These are phyloP conservation scores for Cladobotryum mycophilum DNA, from an alignment of 2,329 filamentous ascomycete species.

Conservation along the genomic window DNA sequence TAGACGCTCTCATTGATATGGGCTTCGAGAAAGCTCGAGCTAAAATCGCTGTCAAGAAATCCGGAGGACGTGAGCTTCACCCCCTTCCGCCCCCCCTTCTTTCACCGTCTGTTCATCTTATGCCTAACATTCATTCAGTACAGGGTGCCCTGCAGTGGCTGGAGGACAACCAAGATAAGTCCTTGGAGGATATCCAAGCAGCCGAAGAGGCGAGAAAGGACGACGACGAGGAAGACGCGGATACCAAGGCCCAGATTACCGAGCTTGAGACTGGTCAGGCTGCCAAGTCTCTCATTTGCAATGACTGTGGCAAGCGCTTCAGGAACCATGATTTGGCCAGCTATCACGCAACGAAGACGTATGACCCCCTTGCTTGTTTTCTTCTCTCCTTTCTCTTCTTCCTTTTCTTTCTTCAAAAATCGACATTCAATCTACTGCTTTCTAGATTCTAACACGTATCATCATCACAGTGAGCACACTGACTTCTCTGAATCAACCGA, in stretches of 20 bases:
- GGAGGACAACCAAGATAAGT: slow-evolving; percentile 82
- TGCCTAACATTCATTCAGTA: slow-evolving; percentile 44
- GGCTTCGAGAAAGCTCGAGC: slow-evolving; percentile 79
- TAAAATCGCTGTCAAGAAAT: slow-evolving; percentile 76
- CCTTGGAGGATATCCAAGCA: slow-evolving; percentile 71
- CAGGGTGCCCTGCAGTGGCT: slow-evolving; percentile 92
- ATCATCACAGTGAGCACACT: slow-evolving; percentile 60
- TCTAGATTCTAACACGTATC: slow-evolving; percentile 11
- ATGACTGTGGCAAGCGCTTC: slow-evolving; percentile 91
- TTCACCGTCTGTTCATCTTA: not conserved
- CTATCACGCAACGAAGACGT: slow-evolving; percentile 86
- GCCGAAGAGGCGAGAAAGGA: slow-evolving; percentile 30
- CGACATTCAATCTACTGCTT: not conserved
- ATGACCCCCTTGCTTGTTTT: slow-evolving; percentile 19
- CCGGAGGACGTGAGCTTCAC: slow-evolving; percentile 62
- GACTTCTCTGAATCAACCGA: slow-evolving; percentile 93
- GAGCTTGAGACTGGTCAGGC: slow-evolving; percentile 64
- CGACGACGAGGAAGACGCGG: slow-evolving; percentile 44
- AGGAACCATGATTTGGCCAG: slow-evolving; percentile 73
- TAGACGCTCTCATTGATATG: slow-evolving; percentile 60
- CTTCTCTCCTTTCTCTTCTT: no score
- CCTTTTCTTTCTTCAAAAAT: no score
- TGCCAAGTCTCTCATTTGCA: slow-evolving; percentile 81
- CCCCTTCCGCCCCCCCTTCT: not conserved
- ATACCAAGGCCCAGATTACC: slow-evolving; percentile 49